phyloP scores from a whole-genome alignment of 495 filamentous ascomycete genomes.

The Cudoniella acicularis region DNA sequence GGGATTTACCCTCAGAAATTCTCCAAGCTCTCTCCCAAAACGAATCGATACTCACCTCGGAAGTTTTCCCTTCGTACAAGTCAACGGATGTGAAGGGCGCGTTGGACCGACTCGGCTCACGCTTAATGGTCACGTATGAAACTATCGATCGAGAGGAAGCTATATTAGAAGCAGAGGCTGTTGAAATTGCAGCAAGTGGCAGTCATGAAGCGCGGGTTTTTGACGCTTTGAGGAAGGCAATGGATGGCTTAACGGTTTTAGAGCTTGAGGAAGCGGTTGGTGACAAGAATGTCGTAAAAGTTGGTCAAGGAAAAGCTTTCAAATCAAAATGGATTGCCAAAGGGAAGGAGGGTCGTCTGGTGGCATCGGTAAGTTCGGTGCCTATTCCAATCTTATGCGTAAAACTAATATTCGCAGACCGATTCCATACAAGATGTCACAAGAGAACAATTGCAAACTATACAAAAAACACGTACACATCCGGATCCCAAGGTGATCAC shows the following conservation, averaged over 20 bases:
- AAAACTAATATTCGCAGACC: slow-evolving; percentile 34
- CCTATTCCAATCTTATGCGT: slow-evolving; percentile 25
- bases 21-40: slow-evolving; percentile 63
- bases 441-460: slow-evolving; percentile 63
- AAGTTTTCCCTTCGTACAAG: slow-evolving; percentile 70
- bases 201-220: slow-evolving; percentile 96
- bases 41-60: slow-evolving; percentile 64
- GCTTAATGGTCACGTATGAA: slow-evolving; percentile 84
- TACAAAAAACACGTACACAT: slow-evolving; percentile 64
- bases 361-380: slow-evolving; percentile 27
- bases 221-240: slow-evolving; percentile 69
- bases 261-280: slow-evolving; percentile 72
- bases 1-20: slow-evolving; percentile 61
- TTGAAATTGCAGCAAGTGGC: slow-evolving; percentile 74
- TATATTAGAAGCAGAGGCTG: slow-evolving; percentile 74
- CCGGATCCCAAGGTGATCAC: slow-evolving; percentile 66
- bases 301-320: slow-evolving; percentile 95
- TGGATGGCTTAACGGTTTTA: slow-evolving; percentile 75
- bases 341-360: slow-evolving; percentile 63
- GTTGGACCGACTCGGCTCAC: slow-evolving; percentile 75
- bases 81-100: slow-evolving; percentile 78
- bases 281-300: slow-evolving; percentile 77
- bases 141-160: slow-evolving; percentile 74
- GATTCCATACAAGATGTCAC: slow-evolving; percentile 76
- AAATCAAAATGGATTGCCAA: slow-evolving; percentile 96